These are phyloP conservation scores for Verticillium alfalfae DNA, from an alignment of 2,329 filamentous ascomycete species.

Conservation along the genomic window DNA sequence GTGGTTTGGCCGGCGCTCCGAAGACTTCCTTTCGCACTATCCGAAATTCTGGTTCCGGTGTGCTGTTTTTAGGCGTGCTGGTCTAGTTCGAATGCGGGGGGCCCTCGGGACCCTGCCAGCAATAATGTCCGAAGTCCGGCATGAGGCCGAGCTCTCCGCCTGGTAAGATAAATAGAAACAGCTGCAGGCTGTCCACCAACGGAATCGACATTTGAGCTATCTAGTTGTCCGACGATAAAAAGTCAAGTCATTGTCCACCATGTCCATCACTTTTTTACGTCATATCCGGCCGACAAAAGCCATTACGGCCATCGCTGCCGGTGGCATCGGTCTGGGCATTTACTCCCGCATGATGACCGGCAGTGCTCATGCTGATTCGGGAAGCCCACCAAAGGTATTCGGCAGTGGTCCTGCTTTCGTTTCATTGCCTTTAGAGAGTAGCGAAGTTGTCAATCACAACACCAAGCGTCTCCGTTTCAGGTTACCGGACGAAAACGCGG, in stretches of 20 bases:
- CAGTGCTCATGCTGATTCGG: not conserved
- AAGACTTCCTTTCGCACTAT: no score
- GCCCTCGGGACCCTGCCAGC: no score
- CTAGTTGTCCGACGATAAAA: not conserved
- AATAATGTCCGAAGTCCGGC: no score
- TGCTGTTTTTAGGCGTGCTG: no score
- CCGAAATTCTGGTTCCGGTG: no score
- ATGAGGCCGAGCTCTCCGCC: no score
- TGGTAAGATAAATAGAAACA: no score
- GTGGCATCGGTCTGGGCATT: not conserved
- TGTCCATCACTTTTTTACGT: not conserved
- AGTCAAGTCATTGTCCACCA: not conserved
- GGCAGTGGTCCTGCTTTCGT: slow-evolving; percentile 1
- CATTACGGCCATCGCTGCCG: not conserved
- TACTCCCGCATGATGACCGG: not conserved
- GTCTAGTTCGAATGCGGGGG: no score
- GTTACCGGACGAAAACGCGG: not conserved
- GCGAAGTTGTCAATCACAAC: not conserved
- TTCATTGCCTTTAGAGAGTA: not conserved
- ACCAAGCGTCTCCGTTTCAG: slow-evolving; percentile 2
- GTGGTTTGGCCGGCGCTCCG: no score
- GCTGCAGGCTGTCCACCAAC: no score
- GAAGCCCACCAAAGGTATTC: not conserved
- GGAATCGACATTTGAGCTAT: no score
- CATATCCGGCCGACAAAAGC: not conserved